Base-by-base conservation (phyloP, 176 grass and related monocot genomes). In the Phoenix roebelenii region DNA sequence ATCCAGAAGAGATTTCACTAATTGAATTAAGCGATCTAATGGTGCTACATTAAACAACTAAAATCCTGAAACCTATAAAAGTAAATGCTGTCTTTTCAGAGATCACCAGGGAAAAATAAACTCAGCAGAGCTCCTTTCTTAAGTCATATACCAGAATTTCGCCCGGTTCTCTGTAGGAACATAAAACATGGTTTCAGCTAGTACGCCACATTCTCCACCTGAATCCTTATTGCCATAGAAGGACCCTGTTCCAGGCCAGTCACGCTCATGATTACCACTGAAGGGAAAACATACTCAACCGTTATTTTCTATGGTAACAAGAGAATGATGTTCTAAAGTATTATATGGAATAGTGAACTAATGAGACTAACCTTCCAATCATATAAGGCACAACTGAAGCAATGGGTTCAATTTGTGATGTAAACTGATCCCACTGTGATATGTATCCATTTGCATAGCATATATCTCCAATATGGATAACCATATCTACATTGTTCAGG, bases 361-460 rank as follows among this genome's bases (percentile, higher is more conserved):
- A 30, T 73, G 56, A 16, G 72, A 35, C 66, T 70, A n/a, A 97
- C 86, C 87, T 96, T 66, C 72, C 92, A 58, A 96, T 52, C 86
- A 96, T 90, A 62, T 90, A 96, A 65, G 86, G 92, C 17, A 96
- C 86, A 74, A 96, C 82, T 49, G 86, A 20, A 20, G 20, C 20
- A 20, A 20, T 20, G 20, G 20, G 83, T 72, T 96, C 92, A 55
- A 90, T 68, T 61, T 90, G 92, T 72, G 80, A 83, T 7, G 86
- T 90, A 59, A 90, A 96, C 74, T 96, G 86, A 82, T 96, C 92
- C 86, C 92, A 96, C 30, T 96, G 92, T 64, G 86, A 96, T 15
- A 96, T 62, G 70, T 96, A 96, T 26, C 92, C 92, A 85, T 77
- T 90, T 24, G 91, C 83, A 55, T 96, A 96, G 17, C 57, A 44